Base-by-base conservation (phyloP, 2,329 filamentous ascomycete genomes). In the Cladosporium sp. region DNA sequence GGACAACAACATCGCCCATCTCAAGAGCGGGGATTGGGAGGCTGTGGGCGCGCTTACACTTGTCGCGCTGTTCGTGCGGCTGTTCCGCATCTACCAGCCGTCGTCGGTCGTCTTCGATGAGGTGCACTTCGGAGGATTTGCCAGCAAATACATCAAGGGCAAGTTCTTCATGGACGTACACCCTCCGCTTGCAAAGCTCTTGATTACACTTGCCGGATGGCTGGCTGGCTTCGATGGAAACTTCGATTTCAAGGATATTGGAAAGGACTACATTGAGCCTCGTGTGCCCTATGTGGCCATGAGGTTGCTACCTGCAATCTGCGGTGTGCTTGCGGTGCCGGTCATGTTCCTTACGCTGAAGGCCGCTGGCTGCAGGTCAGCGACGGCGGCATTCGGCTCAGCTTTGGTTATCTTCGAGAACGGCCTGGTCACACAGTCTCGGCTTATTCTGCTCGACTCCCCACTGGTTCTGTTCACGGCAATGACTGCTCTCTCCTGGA, bases 131-230 rank as follows among this genome's bases (percentile, higher is more conserved):
- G 93, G 93, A 70, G 93, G 93, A 45, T 98, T 98, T 69, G 93
- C 93, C 59, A 89, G 87, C 63, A 98, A 98, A 73, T 98, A 98
- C 72, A 97, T 98, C 80, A 97, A 98, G 78, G 93, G 93, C 66
- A 86, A 81, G 70, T 98, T 98, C 81, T 98, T 98, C 73, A 98
- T 98, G 93, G 93, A 98, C 69, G 93, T 98, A n/a, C 93, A 98
- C 69, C 93, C 93, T 32, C 93, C 93, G 43, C 80, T 98, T 56
- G 93, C 93, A 60, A 98, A 98, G 77, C 83, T 98, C 68, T 84
- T 98, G 61, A 92, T 98, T 65, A 95, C 93, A 49, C 82, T 98
- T 56, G 90, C 91, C 58, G 93, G 92, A 62, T 98, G 87, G 85
- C 73, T 96, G 58, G 93, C 91, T 64, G 93, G 93, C 50, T 98